Percentiles rank a stretch among this genome's conserved stretches.
Conservation (phyloP, 148 eudicot species). For the Arctostaphylos glauca region DNA sequence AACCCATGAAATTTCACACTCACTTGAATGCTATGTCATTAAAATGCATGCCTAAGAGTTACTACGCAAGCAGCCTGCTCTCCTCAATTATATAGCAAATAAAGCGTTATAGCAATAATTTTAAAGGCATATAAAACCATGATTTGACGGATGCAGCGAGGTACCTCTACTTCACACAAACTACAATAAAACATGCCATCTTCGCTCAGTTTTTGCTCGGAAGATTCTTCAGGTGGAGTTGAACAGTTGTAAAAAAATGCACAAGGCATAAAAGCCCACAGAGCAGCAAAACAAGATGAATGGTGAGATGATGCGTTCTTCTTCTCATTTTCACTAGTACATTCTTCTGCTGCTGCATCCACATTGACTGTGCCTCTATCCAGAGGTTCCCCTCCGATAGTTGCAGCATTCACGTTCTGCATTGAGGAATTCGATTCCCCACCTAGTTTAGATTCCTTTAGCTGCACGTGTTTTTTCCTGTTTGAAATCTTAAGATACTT, state of each 20-base stretch:
- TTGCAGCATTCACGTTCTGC: conserved; percentile 40
- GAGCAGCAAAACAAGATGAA: conserved; percentile 37
- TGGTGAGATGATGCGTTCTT: conserved; percentile 30
- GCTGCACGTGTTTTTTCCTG: conserved; percentile 31
- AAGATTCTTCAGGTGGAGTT: conserved; percentile 54
- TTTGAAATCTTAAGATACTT: conserved; percentile 60
- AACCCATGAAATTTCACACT: neutral
- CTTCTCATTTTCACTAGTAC: conserved; percentile 38
- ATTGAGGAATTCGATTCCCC: conserved; percentile 61
- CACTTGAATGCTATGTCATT: neutral
- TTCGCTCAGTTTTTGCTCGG: conserved; percentile 72
- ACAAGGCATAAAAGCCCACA: conserved; percentile 65
- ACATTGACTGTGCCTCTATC: conserved; percentile 35
- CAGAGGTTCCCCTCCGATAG: conserved; percentile 40
- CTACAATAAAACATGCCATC: conserved; percentile 99
- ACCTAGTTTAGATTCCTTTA: conserved; percentile 48
- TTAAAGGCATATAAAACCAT: neutral
- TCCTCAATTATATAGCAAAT: neutral
- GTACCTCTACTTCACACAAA: conserved; percentile 98
- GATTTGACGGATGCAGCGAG: neutral
- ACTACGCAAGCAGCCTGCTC: neutral
- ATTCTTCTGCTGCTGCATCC: conserved; percentile 39
- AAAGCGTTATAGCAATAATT: neutral
- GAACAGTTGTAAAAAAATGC: conserved; percentile 57
- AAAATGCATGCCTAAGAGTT: neutral